Evolutionary conservation across 2,329 filamentous ascomycete species (phyloP), one percentile per base, ranked within the genome.

Genomic region (Plenodomus biglobosus): DNA sequence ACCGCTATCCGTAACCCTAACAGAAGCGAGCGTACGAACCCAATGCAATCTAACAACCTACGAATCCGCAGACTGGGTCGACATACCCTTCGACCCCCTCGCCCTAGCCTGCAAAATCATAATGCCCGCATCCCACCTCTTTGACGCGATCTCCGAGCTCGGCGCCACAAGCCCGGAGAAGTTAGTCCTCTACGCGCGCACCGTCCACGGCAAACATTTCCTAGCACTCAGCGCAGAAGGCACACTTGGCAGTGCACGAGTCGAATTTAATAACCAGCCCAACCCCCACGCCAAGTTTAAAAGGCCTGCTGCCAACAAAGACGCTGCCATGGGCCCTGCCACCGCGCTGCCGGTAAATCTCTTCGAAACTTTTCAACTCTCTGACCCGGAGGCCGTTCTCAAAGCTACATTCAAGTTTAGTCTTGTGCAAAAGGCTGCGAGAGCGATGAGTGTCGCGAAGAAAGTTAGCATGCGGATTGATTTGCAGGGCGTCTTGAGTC

Each of bases 391-490:
- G 8, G 18, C 57, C 1, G 40, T 61, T 1, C 58, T 71, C 2
- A 44, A 50, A 21, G 78, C 95, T 66, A 85, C 82, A 40, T 99
- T 95, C 77, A 91, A 90, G 60, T 97, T 96, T 67, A 82, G 87
- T 45, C 82, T 96, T 43, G 80, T 99, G 66, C 91, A 89, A 70
- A 87, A 88, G 56, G 92, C 92, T 0, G 85, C 85, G 38, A 86
- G 92, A 56, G 92, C 94, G n/a, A 97, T 99, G 92, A 85, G 86
- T 38, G 83, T 91, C 32, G 90, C 92, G 3, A 92, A 83, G 64
- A 99, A 97, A 73, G 92, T 97, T 48, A 96, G 91, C 67, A 81
- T 99, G 52, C 81, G 94, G 15, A 87, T 90, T 0, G 94, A 99
- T 71, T 80, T 82, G 1, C 90, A 96, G 68, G 92, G 94, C 0